Evolutionary conservation across 306 rosid genomes (phyloP).

Genomic region (Prunus salicina): DNA sequence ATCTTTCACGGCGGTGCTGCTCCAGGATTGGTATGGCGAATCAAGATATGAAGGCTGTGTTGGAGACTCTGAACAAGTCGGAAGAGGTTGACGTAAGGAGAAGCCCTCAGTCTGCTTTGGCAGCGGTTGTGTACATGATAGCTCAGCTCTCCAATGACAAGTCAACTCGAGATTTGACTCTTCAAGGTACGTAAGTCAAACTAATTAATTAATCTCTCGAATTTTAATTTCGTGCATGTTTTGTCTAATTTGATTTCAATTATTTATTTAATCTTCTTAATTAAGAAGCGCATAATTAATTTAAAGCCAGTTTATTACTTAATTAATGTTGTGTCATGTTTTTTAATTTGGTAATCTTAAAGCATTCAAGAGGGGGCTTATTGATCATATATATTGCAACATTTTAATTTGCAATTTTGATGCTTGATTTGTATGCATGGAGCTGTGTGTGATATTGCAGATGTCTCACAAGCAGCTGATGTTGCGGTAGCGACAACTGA

Average conservation of each 20-base stretch:
- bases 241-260: neutral
- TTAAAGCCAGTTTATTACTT: too few relatives aligned
- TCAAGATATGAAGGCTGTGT: neutral
- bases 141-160: conserved; percentile 17
- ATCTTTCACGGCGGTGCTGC: conserved; percentile 12
- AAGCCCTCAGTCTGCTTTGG: conserved; percentile 6
- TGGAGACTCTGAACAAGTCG: neutral
- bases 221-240: too few relatives aligned
- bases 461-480: conserved; percentile 13
- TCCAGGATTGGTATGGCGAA: neutral
- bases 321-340: too few relatives aligned
- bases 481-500: conserved; percentile 18
- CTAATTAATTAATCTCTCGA: neutral
- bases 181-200: neutral
- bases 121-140: conserved; percentile 17
- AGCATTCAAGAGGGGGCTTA: neutral
- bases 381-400: neutral
- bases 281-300: too few relatives aligned
- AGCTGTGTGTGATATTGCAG: conserved; percentile 10
- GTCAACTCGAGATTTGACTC: neutral
- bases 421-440: neutral
- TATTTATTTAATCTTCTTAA: neutral
- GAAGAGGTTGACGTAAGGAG: conserved; percentile 25
- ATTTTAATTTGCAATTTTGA: neutral
- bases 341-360: neutral